Percentiles rank a stretch among this genome's conserved stretches.
Conservation (phyloP, 1,284 basidiomycete species). For the Tilletia setariae region DNA sequence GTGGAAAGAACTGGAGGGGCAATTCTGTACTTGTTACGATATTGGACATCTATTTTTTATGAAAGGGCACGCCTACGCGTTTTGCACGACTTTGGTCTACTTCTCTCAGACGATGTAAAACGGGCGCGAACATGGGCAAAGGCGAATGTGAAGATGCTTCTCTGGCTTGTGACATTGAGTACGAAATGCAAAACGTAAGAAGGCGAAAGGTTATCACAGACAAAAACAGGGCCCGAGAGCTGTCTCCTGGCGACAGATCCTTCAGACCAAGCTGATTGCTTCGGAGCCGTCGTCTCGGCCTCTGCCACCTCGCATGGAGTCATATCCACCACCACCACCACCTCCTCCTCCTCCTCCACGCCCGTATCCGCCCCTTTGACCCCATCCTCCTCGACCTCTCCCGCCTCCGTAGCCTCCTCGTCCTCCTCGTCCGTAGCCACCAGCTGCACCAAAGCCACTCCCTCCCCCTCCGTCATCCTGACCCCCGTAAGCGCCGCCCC, state of each 20-base stretch:
- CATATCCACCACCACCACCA: background rate
- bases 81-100: too few species aligned
- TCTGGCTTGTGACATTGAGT: too few species aligned
- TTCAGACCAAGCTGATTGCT: constrained; percentile 8
- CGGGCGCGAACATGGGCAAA: too few species aligned
- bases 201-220: too few species aligned
- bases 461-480: background rate
- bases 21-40: background rate
- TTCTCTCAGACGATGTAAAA: too few species aligned
- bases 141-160: too few species aligned
- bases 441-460: background rate
- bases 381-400: background rate
- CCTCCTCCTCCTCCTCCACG: constrained; percentile 3
- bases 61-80: too few species aligned
- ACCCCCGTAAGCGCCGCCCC: constrained; percentile 2
- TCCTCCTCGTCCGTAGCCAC: background rate
- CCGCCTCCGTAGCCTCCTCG: background rate
- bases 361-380: background rate
- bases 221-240: too few species aligned
- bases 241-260: too few species aligned
- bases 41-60: too few species aligned
- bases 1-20: background rate
- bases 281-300: constrained; percentile 8
- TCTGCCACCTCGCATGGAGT: background rate
- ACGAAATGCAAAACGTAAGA: too few species aligned